Conservation (phyloP, 371 early-diverging fungal species). For the Mortierella sp. region DNA sequence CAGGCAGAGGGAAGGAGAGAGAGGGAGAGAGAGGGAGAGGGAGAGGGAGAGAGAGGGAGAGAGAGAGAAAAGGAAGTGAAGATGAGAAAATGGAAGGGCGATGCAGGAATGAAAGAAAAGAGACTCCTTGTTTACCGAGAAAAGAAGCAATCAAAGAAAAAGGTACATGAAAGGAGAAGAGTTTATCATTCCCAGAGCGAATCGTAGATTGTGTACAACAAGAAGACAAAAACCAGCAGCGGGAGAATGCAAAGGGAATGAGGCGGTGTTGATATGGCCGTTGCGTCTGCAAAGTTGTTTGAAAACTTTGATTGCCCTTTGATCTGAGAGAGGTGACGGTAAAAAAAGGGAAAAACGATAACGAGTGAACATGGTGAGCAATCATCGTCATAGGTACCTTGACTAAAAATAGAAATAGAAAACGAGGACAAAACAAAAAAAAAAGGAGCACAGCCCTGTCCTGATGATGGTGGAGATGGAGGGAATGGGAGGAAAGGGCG, state of each 20-base stretch:
- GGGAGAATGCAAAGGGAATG: no score
- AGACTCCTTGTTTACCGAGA: no score
- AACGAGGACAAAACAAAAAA: background rate
- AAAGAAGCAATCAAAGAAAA: no score
- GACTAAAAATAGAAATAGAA: constrained; percentile 1
- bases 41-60: background rate
- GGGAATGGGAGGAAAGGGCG: background rate
- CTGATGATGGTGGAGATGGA: background rate
- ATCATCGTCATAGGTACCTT: background rate
- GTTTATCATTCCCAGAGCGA: no score
- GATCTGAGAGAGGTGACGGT: no score
- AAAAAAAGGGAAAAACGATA: background rate
- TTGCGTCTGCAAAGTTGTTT: background rate
- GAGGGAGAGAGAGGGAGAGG: background rate
- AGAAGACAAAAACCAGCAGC: no score
- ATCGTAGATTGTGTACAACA: no score
- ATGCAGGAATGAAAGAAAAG: background rate
- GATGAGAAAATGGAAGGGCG: background rate
- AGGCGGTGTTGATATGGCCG: background rate
- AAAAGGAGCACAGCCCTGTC: background rate
- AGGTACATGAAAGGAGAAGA: background rate
- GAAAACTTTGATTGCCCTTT: background rate
- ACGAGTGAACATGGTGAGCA: background rate
- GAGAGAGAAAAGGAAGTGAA: background rate
- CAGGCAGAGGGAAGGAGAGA: background rate